Evolutionary conservation across 2,329 filamentous ascomycete genomes (phyloP).

Genomic region (Acrodontium crateriforme): DNA sequence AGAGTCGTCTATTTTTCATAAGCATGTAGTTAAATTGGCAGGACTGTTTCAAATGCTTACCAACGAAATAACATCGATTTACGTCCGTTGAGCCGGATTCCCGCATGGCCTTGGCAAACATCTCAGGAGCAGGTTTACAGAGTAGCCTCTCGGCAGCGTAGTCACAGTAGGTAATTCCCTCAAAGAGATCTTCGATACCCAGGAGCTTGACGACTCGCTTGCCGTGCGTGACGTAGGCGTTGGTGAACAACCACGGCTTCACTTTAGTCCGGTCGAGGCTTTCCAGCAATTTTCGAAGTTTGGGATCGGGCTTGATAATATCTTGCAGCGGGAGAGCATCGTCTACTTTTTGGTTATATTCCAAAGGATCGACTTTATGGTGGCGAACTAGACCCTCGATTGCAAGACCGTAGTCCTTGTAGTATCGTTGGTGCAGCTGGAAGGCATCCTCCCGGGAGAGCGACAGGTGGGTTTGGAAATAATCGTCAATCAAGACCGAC

Average conservation of each 20-base stretch:
- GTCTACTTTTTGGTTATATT: slow-evolving; percentile 90
- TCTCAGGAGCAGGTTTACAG: slow-evolving; percentile 73
- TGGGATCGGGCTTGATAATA: slow-evolving; percentile 65
- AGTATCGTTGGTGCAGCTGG: slow-evolving; percentile 80
- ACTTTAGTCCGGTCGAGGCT: slow-evolving; percentile 76
- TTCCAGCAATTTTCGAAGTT: slow-evolving; percentile 60
- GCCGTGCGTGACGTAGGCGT: slow-evolving; percentile 84
- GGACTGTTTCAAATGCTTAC: too few species aligned
- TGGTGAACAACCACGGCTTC: slow-evolving; percentile 87
- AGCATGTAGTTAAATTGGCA: slow-evolving; percentile 1
- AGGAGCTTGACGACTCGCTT: slow-evolving; percentile 69
- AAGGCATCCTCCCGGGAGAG: slow-evolving; percentile 66
- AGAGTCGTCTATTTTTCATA: slow-evolving; percentile 57
- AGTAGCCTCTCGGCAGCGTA: slow-evolving; percentile 60
- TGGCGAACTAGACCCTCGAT: slow-evolving; percentile 89
- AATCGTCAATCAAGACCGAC: slow-evolving; percentile 62
- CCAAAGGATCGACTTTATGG: slow-evolving; percentile 87
- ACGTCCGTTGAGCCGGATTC: slow-evolving; percentile 58
- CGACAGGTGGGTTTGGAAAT: slow-evolving; percentile 56
- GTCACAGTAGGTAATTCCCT: slow-evolving; percentile 90
- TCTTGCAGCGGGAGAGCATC: slow-evolving; percentile 80
- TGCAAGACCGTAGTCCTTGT: slow-evolving; percentile 89
- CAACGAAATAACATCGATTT: slow-evolving; percentile 81
- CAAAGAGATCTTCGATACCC: slow-evolving; percentile 75
- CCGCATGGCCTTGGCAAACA: slow-evolving; percentile 79